phyloP scores from a whole-genome alignment of 371 early-diverging fungal species.

The Mortierella sp. region DNA sequence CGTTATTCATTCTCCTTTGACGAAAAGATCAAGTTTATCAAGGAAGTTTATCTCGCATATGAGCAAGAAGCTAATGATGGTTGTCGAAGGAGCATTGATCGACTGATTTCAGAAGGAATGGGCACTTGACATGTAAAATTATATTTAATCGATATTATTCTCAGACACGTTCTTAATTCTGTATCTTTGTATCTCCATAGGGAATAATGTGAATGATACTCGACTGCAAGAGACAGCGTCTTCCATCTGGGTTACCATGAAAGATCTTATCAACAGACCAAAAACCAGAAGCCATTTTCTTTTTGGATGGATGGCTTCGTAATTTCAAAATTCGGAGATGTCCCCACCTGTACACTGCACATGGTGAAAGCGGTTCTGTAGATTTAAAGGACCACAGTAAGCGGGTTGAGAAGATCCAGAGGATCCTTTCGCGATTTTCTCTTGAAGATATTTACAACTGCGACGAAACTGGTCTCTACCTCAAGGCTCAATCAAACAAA shows the following conservation, averaged over 20 bases:
- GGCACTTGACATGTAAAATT: too few relatives aligned
- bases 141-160: not conserved
- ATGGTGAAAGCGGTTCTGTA: not conserved
- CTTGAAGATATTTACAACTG: slow-evolving; percentile 24
- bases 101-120: not conserved
- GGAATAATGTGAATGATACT: not conserved
- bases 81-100: not conserved
- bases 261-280: not conserved
- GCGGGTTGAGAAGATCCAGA: not conserved
- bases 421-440: not conserved
- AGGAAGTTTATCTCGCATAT: not conserved
- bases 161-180: not conserved
- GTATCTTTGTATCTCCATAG: not conserved
- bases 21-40: too few relatives aligned
- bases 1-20: too few relatives aligned
- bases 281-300: not conserved
- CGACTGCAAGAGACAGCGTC: not conserved
- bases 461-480: slow-evolving; percentile 9
- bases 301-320: slow-evolving; percentile 7
- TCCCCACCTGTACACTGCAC: not conserved
- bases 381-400: not conserved
- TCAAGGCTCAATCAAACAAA: slow-evolving; percentile 1
- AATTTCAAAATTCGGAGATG: not conserved
- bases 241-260: not conserved
- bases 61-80: not conserved